Evolutionary conservation across 306 rosid genomes (phyloP).

Genomic region (Chamaecrista fasciculata): DNA sequence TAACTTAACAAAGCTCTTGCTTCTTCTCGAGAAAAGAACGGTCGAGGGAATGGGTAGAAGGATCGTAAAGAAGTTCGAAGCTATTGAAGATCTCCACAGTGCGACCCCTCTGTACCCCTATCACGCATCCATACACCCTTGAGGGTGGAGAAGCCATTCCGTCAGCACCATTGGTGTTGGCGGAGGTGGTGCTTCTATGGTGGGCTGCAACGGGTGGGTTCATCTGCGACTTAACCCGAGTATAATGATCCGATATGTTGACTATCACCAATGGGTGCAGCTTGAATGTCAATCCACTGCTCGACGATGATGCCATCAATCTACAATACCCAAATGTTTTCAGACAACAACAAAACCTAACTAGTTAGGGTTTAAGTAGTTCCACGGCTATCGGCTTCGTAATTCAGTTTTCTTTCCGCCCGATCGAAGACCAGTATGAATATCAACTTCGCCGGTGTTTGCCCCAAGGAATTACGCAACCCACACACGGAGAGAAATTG

Average conservation of each 20-base stretch:
- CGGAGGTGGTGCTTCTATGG: constrained; percentile 1
- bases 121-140: constrained; percentile 87
- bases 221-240: constrained; percentile 83
- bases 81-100: constrained; percentile 98
- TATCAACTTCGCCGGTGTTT: no score
- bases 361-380: neutral
- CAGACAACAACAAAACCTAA: neutral
- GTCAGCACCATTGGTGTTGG: constrained; percentile 37
- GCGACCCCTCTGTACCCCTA: constrained; percentile 97
- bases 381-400: neutral
- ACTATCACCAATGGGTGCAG: constrained; percentile 91
- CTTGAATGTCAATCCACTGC: constrained; percentile 98
- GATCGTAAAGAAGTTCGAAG: constrained; percentile 90
- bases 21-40: constrained; percentile 93
- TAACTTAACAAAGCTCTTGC: constrained; percentile 89
- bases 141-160: constrained; percentile 33
- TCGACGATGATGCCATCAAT: constrained; percentile 82
- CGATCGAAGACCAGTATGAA: neutral
- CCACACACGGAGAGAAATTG: no score
- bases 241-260: constrained; percentile 90
- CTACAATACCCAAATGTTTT: neutral
- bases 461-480: no score
- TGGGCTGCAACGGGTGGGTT: constrained; percentile 42
- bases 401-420: neutral
- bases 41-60: constrained; percentile 74